Conservation (phyloP, 148 eudicot species). For the Rhododendron griersonianum region DNA sequence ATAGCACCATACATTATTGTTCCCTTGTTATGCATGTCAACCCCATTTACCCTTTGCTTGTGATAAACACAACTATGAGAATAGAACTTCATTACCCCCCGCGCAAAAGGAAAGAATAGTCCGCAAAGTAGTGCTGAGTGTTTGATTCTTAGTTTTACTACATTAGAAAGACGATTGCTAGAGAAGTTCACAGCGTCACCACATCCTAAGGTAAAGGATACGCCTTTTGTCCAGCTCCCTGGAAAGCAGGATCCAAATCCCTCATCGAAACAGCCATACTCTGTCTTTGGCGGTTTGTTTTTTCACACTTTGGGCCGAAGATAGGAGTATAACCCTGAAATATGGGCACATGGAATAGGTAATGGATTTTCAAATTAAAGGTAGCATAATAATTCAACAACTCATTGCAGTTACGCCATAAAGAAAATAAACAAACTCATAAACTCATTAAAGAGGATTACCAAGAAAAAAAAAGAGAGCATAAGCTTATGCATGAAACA, state of each 20-base stretch:
- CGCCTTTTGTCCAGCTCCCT: constrained; percentile 97
- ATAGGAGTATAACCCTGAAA: constrained; percentile 23
- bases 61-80: neutral
- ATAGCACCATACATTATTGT: neutral
- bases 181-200: neutral
- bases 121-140: neutral
- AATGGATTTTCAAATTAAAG: constrained; percentile 4
- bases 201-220: constrained; percentile 55
- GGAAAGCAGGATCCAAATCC: constrained; percentile 89
- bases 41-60: neutral
- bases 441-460: neutral
- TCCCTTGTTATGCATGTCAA: neutral
- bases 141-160: neutral
- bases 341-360: constrained; percentile 7
- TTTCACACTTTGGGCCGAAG: constrained; percentile 10
- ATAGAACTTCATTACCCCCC: neutral
- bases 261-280: constrained; percentile 80
- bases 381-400: constrained; percentile 14
- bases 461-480: neutral
- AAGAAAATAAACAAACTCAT: neutral
- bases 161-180: neutral
- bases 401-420: neutral
- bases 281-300: constrained; percentile 7
- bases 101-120: neutral
- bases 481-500: neutral